Percentiles rank a stretch among this genome's conserved stretches.
phyloP scores from a whole-genome alignment of 192 early-diverging fungal species.

The Phlyctochytrium arcticum region DNA sequence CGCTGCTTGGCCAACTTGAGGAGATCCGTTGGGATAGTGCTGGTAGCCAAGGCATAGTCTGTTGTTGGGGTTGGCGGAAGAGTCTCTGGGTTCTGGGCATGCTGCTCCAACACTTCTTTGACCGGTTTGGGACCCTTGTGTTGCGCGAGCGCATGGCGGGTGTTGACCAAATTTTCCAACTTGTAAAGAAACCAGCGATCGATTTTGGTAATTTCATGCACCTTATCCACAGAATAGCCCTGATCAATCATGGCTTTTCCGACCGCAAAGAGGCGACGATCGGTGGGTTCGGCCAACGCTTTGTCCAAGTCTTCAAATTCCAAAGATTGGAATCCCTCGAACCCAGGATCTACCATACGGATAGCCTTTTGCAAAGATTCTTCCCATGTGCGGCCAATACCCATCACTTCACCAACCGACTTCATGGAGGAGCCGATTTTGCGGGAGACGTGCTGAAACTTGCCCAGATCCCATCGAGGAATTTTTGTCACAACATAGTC shows the following conservation, averaged over 20 bases:
- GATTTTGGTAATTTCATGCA: conserved; percentile 81
- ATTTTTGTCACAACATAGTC: conserved; percentile 76
- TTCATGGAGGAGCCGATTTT: conserved; percentile 94
- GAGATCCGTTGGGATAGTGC: conserved; percentile 56
- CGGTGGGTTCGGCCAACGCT: conserved; percentile 67
- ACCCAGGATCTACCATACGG: conserved; percentile 90
- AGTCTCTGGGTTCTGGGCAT: conserved; percentile 24
- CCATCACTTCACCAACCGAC: conserved; percentile 97
- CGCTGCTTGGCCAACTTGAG: conserved; percentile 74
- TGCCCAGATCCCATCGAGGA: conserved; percentile 80
- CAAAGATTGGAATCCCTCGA: conserved; percentile 74
- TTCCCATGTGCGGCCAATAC: conserved; percentile 94
- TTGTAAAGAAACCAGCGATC: conserved; percentile 91
- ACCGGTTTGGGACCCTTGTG: conserved; percentile 22
- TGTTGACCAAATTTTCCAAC: conserved; percentile 73
- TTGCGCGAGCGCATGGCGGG: conserved; percentile 47
- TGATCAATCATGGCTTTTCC: conserved; percentile 78
- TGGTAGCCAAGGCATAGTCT: conserved; percentile 27
- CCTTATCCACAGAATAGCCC: conserved; percentile 67
- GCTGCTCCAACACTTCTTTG: conserved; percentile 11
- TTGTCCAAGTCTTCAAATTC: conserved; percentile 54
- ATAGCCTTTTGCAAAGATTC: conserved; percentile 95
- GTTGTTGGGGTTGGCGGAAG: conserved; percentile 30
- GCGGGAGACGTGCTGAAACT: conserved; percentile 91
- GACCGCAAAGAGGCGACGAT: conserved; percentile 78